These are phyloP conservation scores for Nymphaea colorata DNA, from an alignment of 164 flowering plant genomes.

Conservation along the genomic window DNA sequence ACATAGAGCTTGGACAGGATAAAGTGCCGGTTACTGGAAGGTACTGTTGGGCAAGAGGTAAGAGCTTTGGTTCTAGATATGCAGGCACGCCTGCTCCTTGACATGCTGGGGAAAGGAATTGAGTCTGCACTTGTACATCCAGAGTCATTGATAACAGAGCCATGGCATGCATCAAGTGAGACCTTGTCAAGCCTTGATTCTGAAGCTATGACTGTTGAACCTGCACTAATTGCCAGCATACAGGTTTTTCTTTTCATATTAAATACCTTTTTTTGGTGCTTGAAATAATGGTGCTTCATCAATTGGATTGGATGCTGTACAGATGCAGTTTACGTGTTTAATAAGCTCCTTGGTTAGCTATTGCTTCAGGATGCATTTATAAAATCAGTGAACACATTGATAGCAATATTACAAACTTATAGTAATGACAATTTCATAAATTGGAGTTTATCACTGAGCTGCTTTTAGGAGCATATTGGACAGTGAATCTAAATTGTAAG, in stretches of 20 bases:
- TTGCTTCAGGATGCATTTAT: too few relatives aligned
- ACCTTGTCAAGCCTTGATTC: constrained; percentile 58
- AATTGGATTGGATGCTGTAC: too few relatives aligned
- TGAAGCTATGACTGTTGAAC: constrained; percentile 92
- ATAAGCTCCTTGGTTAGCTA: too few relatives aligned
- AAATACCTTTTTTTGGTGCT: neutral
- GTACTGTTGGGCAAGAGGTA: constrained; percentile 95
- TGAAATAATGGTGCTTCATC: neutral
- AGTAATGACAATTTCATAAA: too few relatives aligned
- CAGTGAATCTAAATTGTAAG: too few relatives aligned
- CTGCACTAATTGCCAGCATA: constrained; percentile 62
- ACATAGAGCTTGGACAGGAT: constrained; percentile 91
- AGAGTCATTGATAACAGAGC: constrained; percentile 73
- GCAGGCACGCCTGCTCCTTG: constrained; percentile 95
- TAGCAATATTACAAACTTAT: too few relatives aligned
- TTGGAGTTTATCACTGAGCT: too few relatives aligned
- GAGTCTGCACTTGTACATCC: constrained; percentile 94
- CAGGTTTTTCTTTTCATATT: constrained; percentile 48
- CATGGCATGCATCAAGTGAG: constrained; percentile 89
- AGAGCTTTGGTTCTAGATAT: constrained; percentile 97
- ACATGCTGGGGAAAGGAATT: constrained; percentile 98
- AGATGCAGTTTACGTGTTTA: too few relatives aligned
- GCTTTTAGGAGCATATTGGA: too few relatives aligned
- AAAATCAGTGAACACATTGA: too few relatives aligned
- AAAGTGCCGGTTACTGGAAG: constrained; percentile 92